Conservation (phyloP, 2,329 filamentous ascomycete species). For the Fusarium secorum region DNA sequence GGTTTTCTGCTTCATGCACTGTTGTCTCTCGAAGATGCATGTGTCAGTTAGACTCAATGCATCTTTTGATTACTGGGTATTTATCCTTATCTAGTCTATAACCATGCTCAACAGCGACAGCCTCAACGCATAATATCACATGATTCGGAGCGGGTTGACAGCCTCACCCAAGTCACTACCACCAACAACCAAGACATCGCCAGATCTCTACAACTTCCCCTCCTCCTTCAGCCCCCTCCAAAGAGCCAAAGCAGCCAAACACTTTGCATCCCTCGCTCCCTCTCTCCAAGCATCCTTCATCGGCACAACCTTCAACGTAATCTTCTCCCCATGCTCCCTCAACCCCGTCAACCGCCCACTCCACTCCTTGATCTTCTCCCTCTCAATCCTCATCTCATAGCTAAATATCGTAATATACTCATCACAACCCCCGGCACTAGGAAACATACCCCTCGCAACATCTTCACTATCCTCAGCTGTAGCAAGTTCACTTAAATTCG, state of each 20-base stretch:
- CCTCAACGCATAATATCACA: not conserved
- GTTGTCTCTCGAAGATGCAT: not conserved
- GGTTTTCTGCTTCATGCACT: not conserved
- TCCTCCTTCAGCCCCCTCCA: conserved; percentile 64
- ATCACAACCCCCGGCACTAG: conserved; percentile 67
- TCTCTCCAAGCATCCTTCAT: conserved; percentile 66
- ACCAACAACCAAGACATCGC: not conserved
- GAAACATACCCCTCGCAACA: conserved; percentile 61
- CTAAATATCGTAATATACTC: conserved; percentile 67
- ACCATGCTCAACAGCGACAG: not conserved
- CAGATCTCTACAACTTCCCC: conserved; percentile 44
- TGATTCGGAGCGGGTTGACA: not conserved
- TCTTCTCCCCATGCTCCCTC: conserved; percentile 66
- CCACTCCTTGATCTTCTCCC: conserved; percentile 61
- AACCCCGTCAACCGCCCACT: conserved; percentile 65
- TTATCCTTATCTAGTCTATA: not conserved
- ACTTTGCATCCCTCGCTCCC: conserved; percentile 66
- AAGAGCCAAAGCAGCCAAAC: conserved; percentile 65
- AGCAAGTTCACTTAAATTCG: conserved; percentile 61
- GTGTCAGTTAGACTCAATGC: not conserved
- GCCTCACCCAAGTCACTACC: not conserved
- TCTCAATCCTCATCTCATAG: conserved; percentile 60
- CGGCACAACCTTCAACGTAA: conserved; percentile 66
- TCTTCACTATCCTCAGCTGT: conserved; percentile 44
- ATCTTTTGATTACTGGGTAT: not conserved